Base-by-base conservation (phyloP, 805 yeast genomes). In the Metschnikowia kofuensis region DNA sequence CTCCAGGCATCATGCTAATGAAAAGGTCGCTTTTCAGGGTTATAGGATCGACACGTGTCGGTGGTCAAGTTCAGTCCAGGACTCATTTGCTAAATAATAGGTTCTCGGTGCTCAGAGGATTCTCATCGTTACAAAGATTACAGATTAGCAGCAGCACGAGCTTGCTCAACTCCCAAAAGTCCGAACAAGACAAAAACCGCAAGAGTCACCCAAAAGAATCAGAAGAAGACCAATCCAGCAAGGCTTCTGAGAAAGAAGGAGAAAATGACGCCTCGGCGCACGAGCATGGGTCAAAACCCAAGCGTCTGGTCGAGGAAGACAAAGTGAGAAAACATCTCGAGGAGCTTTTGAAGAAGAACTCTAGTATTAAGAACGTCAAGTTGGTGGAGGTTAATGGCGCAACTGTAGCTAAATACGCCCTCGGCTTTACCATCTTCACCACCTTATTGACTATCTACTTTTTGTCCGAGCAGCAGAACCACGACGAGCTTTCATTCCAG, bases 401-500 rank as follows among this genome's bases (percentile, higher is more conserved):
- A 15, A 51, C 41, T 44, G 34, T 54, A 10, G 51, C 50, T 28
- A 52, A 50, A 40, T 48, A 51, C 9, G 49, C 47, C 13, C 42
- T 46, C 14, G 39, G 50, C 2, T 40, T 56, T 38, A 54, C 64
- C 5, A 42, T 67, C 5, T 54, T 64, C 36, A 57, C 62, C 27
- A 48, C 64, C 0, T 49, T 52, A 42, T 30, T 50, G 40, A 45
- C 53, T 42, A 26, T 47, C 28, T 43, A 48, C 49, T 31, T 56
- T 35, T 48, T 51, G 15, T 40, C 53, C 40, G 45, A 50, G 27
- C 51, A 38, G 38, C 61, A 60, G 35, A 36, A 21, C 9, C 53
- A 49, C 38, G 63, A 68, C 46, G 72, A 69, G 48, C 63, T 72
- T 45, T 67, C 91, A 1, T 85, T 84, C 75, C 96, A 89, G 69